These are phyloP conservation scores for Rauvolfia tetraphylla DNA, from an alignment of 257 asterid genomes.

Conservation along the genomic window DNA sequence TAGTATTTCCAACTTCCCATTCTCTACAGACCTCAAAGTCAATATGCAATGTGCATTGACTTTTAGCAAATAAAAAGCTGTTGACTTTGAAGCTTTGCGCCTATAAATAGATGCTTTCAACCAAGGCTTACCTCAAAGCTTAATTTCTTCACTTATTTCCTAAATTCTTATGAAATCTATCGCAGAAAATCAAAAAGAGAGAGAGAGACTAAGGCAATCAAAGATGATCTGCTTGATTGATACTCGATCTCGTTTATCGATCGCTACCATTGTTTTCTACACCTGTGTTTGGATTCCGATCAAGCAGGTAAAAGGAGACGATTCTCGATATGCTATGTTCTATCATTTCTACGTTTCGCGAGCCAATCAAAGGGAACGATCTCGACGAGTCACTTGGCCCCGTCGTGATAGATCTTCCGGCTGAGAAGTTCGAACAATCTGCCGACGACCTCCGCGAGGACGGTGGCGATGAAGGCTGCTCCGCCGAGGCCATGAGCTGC, in stretches of 20 bases:
- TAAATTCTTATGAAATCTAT: not conserved
- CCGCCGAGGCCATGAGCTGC: no score
- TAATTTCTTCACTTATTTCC: not conserved
- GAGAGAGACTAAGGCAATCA: no score
- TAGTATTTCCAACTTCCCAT: no score
- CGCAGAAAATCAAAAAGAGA: not conserved
- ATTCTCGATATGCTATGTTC: not conserved
- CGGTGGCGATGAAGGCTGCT: conserved; percentile 32
- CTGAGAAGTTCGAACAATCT: conserved; percentile 10
- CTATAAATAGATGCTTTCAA: no score
- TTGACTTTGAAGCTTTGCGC: not conserved
- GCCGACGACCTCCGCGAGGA: not conserved
- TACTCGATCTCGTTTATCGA: conserved; percentile 17
- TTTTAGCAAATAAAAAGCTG: not conserved
- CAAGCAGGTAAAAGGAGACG: conserved; percentile 13
- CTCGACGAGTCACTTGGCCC: not conserved
- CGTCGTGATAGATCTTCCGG: not conserved
- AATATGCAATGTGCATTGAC: not conserved
- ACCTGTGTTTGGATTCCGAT: conserved; percentile 25
- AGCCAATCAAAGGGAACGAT: not conserved
- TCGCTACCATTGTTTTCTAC: conserved; percentile 15
- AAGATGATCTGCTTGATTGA: conserved; percentile 25
- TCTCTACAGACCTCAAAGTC: not conserved
- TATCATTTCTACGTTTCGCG: not conserved
- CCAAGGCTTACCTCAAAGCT: not conserved